Evolutionary conservation across 805 yeast species (phyloP), one percentile per base, ranked within the genome.

Genomic region (Candida insectorum): DNA sequence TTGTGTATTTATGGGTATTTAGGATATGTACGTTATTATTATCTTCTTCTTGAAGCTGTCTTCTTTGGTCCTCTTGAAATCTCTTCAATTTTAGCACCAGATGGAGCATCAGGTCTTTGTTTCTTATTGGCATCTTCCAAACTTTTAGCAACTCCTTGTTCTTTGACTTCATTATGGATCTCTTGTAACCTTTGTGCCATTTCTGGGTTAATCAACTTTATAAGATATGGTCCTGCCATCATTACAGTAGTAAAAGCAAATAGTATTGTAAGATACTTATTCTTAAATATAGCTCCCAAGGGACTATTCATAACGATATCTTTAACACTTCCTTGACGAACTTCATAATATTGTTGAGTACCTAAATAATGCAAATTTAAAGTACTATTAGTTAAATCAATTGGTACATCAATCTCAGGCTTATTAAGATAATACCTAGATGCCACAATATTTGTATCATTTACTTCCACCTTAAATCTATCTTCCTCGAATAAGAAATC

Each of bases 251-350:
- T 41, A 4, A 56, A 39, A 9, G 44, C 33, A 34, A 66, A 65
- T 26, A 64, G 37, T 9, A 58, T 43, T 6, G 71, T 60, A 45
- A 60, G 65, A n/a, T 49, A 24, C 19, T 39, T 49, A 45, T 56
- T 67, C 30, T 48, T 52, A 45, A 67, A 65, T 10, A 67, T 60
- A 38, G 57, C 52, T 6, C 73, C 73, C 24, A 67, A 49, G 4
- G 73, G 73, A 45, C 69, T 57, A 36, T 49, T 52, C 56, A 59
- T 40, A 7, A 66, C 24, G 58, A 65, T 50, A 26, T 54, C 63
- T 2, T 38, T 26, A 14, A 66, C 28, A 11, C 60, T 52, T 11
- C 62, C 55, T 34, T 39, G 54, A 4, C 60, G 42, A 14, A 34
- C 37, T 39, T 63, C 66, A 40, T 66, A 66, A 43, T 56, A 66